Evolutionary conservation across 1,284 basidiomycete species (phyloP), one percentile per base, ranked within the genome.

Genomic region (Austropuccinia psidii): DNA sequence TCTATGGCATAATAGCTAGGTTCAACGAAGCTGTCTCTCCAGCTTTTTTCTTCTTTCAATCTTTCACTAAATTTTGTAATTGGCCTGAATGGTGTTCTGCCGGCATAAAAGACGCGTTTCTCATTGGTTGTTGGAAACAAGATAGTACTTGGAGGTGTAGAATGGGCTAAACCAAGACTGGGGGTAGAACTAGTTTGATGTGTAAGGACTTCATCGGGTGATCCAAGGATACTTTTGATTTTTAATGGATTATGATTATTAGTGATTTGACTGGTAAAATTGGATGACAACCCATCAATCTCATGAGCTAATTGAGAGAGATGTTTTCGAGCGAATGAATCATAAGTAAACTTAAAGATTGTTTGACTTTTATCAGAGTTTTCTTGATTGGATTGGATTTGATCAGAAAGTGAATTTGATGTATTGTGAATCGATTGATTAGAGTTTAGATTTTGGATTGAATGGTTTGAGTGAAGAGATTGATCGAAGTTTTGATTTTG

Each of bases 261-360:
- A 6, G 35, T 27, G 24, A 41, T 39, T 21, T n/a, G 43, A 54
- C 13, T 19, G 19, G 41, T 33, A 4, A 45, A 49, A n/a, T 57
- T 45, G 7, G 39, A 47, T 43, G 72, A 74, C 37, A 77, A 73
- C 39, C 67, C 73, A 64, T 79, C 78, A 45, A 81, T 78, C 57
- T 79, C 91, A 77, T 95, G 92, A 1, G 93, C 90, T 80, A 97
- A 86, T 0, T 90, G 91, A 1, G 90, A 91, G 60, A 97, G 86
- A 79, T 95, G 91, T 52, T 94, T 90, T 43, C 91, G 87, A 1
- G 93, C 96, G 79, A 90, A 92, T 0, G 93, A 94, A 81, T 97
- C 93, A 79, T 95, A 95, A 75, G 90, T 87, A 75, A 92, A 90
- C 78, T 92, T 89, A 82, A 96, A 96, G 39, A 95, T 58, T 9